These are phyloP conservation scores for Diplodia mutila DNA, from an alignment of 2,329 filamentous ascomycete genomes.

Conservation along the genomic window DNA sequence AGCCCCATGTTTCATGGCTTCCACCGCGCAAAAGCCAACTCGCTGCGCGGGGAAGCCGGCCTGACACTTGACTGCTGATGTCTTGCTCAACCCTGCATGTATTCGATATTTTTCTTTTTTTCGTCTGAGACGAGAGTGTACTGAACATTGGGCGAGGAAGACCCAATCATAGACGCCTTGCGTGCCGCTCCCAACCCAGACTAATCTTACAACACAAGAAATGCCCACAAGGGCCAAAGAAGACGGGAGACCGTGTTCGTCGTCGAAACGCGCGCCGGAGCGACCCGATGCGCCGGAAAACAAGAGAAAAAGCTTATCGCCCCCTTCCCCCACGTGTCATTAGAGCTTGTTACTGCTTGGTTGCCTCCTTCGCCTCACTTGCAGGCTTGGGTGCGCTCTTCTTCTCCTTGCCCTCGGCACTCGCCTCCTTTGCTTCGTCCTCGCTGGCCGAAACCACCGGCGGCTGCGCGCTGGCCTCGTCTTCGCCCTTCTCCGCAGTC, in stretches of 20 bases:
- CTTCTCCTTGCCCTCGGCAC: constrained; percentile 40
- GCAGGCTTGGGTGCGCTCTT: constrained; percentile 43
- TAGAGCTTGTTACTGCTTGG: constrained; percentile 30
- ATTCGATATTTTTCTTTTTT: neutral
- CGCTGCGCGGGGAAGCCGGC: neutral
- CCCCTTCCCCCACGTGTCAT: constrained; percentile 18
- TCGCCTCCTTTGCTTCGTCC: constrained; percentile 51
- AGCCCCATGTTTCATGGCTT: constrained; percentile 16
- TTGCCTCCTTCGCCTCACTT: constrained; percentile 44
- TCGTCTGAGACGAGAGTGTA: constrained; percentile 9
- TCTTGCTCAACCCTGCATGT: neutral
- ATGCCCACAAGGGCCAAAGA: neutral
- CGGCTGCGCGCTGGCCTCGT: constrained; percentile 44
- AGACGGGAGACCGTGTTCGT: constrained; percentile 23
- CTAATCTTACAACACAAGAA: constrained; percentile 20
- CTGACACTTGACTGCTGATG: too few species aligned
- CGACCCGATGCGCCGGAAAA: constrained; percentile 12
- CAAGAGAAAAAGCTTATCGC: constrained; percentile 21
- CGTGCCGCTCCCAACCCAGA: constrained; percentile 8
- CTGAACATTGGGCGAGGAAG: neutral
- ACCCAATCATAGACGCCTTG: constrained; percentile 16
- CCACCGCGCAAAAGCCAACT: neutral
- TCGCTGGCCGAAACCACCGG: constrained; percentile 45
- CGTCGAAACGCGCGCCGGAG: constrained; percentile 8
- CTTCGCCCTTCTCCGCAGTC: constrained; percentile 49